Base-by-base conservation (phyloP, 495 filamentous ascomycete genomes). In the Podospora appendiculata region DNA sequence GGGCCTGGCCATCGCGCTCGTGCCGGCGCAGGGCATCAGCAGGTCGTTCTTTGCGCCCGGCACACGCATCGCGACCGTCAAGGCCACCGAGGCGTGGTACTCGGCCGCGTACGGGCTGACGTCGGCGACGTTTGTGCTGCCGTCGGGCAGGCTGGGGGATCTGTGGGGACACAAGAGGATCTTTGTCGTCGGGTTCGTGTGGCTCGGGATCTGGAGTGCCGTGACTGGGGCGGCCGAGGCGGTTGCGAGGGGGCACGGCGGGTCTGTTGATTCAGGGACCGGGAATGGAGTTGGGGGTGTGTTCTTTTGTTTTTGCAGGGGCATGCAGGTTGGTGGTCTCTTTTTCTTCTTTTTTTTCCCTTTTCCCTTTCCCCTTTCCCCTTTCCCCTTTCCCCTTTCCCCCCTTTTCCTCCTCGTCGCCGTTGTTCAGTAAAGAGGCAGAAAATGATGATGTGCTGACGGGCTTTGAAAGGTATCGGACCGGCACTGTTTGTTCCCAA, bases 121-220 rank as follows among this genome's bases (percentile, higher is more conserved):
- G 0, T 77, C 80, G 6, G 84, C 85, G n/a, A 85, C 82, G 0
- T 87, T 88, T 56, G 84, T 88, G 45, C 70, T 88, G 10, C 73
- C 82, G 6, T 75, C 80, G 4, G 86, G 85, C 11, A 74, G 84
- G 6, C 69, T 86, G 4, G 85, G 86, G 0, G 85, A 88, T 51
- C 61, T 86, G 5, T 82, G 80, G 52, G 84, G 86, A 19, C 82
- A 86, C 60, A 80, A 82, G 50, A 68, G 67, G 8, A 67, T 89
- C 52, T 84, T 88, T 57, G 60, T 82, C n/a, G 61, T 79, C 34
- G 85, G 83, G 0, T 87, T 76, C 50, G 13, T 70, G 33, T 88
- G 85, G 85, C 79, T 83, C 44, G 71, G 70, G 0, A 39, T 84
- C 16, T 88, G 83, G 79, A 80, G 79, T n/a, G 58, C 81, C 1